phyloP scores from a whole-genome alignment of 1,139 yeast genomes.

The Arxiozyma heterogenica region DNA sequence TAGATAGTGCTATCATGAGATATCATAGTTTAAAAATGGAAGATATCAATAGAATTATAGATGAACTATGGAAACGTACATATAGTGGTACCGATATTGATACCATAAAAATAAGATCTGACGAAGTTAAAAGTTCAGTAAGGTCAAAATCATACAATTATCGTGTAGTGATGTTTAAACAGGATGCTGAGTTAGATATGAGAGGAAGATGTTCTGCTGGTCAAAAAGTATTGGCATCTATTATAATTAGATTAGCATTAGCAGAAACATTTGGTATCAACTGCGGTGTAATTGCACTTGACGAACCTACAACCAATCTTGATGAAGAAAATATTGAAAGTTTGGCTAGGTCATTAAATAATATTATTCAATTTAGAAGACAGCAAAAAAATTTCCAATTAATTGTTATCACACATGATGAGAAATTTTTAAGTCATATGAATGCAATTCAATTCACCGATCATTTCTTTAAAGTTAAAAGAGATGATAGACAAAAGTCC shows the following conservation, averaged over 20 bases:
- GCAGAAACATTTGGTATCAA: conserved; percentile 94
- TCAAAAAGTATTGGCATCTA: conserved; percentile 88
- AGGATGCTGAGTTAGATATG: conserved; percentile 90
- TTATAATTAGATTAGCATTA: conserved; percentile 79
- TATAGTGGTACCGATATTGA: conserved; percentile 95
- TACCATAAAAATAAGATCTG: conserved; percentile 77
- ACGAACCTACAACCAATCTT: conserved; percentile 95
- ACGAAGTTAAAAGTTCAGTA: conserved; percentile 46
- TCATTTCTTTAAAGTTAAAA: conserved; percentile 69
- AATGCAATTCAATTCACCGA: conserved; percentile 83
- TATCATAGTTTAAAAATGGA: conserved; percentile 88
- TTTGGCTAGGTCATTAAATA: conserved; percentile 69
- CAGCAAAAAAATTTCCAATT: conserved; percentile 84
- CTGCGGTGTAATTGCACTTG: conserved; percentile 92
- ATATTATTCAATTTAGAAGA: conserved; percentile 65
- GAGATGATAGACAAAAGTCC: conserved; percentile 76
- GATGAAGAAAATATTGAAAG: conserved; percentile 87
- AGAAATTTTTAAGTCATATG: conserved; percentile 76
- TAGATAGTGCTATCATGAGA: conserved; percentile 90
- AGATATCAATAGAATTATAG: conserved; percentile 79
- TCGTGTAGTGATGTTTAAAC: conserved; percentile 91
- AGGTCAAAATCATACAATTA: conserved; percentile 77
- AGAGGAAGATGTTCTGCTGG: conserved; percentile 98
- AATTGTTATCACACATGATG: conserved; percentile 94
- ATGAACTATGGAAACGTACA: conserved; percentile 88